Conservation (phyloP, 306 rosid species). For the Herpetospermum pedunculosum region DNA sequence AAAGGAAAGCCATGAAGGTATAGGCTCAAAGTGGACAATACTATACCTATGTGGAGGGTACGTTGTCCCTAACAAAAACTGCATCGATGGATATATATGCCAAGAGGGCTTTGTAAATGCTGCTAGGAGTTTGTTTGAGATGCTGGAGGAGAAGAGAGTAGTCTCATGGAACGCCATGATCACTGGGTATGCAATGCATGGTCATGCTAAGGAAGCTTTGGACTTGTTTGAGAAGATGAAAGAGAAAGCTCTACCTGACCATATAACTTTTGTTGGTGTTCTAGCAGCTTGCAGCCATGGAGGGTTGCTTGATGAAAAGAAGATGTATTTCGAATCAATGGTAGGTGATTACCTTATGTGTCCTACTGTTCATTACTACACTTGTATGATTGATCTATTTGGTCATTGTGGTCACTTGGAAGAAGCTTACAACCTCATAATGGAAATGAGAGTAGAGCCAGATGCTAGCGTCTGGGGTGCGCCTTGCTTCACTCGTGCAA, state of each 20-base stretch:
- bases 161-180: conserved; percentile 76
- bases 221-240: conserved; percentile 17
- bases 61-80: no score
- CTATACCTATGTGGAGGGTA: no score
- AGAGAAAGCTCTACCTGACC: conserved; percentile 10
- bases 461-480: conserved; percentile 26
- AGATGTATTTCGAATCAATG: conserved; percentile 17
- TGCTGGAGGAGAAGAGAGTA: conserved; percentile 50
- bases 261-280: conserved; percentile 24
- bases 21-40: no score
- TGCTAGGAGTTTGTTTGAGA: conserved; percentile 41
- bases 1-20: no score
- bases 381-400: conserved; percentile 26
- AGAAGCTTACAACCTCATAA: conserved; percentile 19
- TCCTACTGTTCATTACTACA: conserved; percentile 24
- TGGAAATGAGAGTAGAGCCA: conserved; percentile 18
- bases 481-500: conserved; percentile 20
- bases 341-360: conserved; percentile 12
- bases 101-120: conserved; percentile 54
- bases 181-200: conserved; percentile 51
- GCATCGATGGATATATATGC: conserved; percentile 71
- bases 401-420: conserved; percentile 20
- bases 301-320: conserved; percentile 16
- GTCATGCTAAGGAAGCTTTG: conserved; percentile 18
- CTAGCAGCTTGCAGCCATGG: conserved; percentile 23